Evolutionary conservation across 2,329 filamentous ascomycete genomes (phyloP), one percentile per base, ranked within the genome.

Genomic region (Neonectria faginata): DNA sequence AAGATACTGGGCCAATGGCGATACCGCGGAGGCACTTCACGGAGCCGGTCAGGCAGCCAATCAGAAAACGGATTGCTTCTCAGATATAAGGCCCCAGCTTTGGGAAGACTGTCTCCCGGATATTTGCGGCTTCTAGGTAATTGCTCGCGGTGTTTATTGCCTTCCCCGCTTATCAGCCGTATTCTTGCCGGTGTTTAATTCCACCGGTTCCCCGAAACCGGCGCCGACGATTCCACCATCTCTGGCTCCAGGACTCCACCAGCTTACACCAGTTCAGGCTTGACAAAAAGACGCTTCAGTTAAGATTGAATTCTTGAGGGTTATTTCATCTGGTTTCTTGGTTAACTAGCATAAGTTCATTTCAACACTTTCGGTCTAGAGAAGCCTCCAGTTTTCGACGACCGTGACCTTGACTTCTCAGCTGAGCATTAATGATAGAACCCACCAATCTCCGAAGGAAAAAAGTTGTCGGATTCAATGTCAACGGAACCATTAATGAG

Each of bases 81-180:
- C 16, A 50, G 10, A 50, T 16, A 50, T 29, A 31, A 29, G 16
- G 16, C 18, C 11, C 12, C 9, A 8, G 47, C 14, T n/a, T 20
- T 31, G 25, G 16, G 27, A 50, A 16, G 16, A 50, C 27, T 1
- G n/a, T n/a, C 9, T 29, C 31, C 45, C 45, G 45, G 45, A 27
- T 48, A 27, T 14, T 29, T 48, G 22, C 45, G 45, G 22, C 18
- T 16, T 25, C 14, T 9, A 29, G 9, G 29, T 29, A 29, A 20
- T 48, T 48, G 22, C 7, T 31, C 14, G 36, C 36, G 36, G 14
- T n/a, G 36, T 50, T 29, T 11, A 18, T n/a, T 31, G 8, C 18
- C 47, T 31, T 50, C 47, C 47, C 47, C 47, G 27, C 47, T 50
- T 50, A 31, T 50, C 16, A 22, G 20, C 14, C 22, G 14, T 27